Percentiles rank a stretch among this genome's conserved stretches.
Conservation (phyloP, 352 stramenopile genomes). For the Globisporangium paddicum region DNA sequence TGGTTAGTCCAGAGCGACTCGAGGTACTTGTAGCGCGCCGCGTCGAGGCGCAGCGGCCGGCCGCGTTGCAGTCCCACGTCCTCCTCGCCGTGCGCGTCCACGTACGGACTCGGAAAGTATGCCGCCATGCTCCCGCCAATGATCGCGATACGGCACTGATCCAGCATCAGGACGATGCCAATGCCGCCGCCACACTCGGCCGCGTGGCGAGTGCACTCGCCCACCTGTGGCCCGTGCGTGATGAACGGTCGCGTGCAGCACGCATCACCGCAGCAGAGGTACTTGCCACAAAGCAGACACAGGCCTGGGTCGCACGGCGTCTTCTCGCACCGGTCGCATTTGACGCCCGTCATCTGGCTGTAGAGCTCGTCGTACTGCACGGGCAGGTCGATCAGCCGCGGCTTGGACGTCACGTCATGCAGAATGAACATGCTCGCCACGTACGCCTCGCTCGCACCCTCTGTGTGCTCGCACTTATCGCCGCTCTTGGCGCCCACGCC, state of each 20-base stretch:
- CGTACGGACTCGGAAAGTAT: constrained; percentile 83
- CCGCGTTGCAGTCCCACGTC: constrained; percentile 77
- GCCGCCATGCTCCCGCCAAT: constrained; percentile 82
- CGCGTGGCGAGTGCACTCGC: constrained; percentile 82
- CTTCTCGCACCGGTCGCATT: constrained; percentile 65
- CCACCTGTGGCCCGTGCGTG: constrained; percentile 63
- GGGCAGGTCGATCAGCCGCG: constrained; percentile 73
- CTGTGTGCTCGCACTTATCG: constrained; percentile 83
- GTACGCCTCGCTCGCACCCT: constrained; percentile 81
- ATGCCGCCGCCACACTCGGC: constrained; percentile 83
- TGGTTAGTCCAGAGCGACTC: constrained; percentile 85
- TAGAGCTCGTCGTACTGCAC: constrained; percentile 86
- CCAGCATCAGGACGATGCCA: constrained; percentile 76
- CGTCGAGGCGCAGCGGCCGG: constrained; percentile 73
- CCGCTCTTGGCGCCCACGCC: constrained; percentile 55
- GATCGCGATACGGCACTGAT: constrained; percentile 81
- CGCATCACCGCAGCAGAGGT: constrained; percentile 79
- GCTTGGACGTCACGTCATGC: constrained; percentile 48
- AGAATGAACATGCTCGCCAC: constrained; percentile 88
- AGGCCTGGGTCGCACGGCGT: constrained; percentile 67
- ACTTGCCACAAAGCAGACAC: constrained; percentile 83
- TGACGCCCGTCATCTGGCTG: constrained; percentile 57
- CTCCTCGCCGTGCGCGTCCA: constrained; percentile 84
- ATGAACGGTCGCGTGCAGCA: constrained; percentile 82
- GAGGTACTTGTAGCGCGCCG: constrained; percentile 61